Evolutionary conservation across 164 flowering plant genomes (phyloP).

Genomic region (Echeveria elegans): DNA sequence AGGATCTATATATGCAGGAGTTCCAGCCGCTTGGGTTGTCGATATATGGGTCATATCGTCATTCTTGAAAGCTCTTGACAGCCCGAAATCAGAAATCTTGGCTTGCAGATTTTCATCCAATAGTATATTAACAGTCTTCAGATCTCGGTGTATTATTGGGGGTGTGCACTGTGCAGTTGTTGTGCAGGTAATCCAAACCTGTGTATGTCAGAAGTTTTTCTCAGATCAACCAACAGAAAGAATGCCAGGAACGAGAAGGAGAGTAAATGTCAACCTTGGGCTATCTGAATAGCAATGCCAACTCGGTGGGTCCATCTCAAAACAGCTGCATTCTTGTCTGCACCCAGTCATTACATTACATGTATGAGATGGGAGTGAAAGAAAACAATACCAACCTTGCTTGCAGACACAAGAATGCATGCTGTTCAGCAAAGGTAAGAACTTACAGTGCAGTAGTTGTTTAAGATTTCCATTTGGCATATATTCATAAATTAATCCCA

Average conservation of each 20-base stretch:
- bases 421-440: neutral
- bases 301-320: neutral
- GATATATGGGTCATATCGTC: constrained; percentile 4
- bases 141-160: constrained; percentile 8
- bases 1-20: constrained; percentile 6
- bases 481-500: constrained; percentile 12
- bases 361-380: neutral
- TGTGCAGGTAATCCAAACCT: constrained; percentile 10
- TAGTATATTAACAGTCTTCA: constrained; percentile 8
- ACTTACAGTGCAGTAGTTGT: constrained; percentile 7
- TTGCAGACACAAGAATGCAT: neutral
- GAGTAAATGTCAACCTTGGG: constrained; percentile 4
- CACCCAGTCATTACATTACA: no score
- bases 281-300: constrained; percentile 2
- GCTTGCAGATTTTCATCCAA: constrained; percentile 9
- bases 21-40: constrained; percentile 6
- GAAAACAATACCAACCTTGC: neutral
- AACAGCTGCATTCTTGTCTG: neutral
- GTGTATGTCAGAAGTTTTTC: neutral
- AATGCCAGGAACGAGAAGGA: neutral
- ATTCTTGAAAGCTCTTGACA: constrained; percentile 5
- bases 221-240: neutral
- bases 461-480: constrained; percentile 11
- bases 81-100: constrained; percentile 3
- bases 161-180: constrained; percentile 8